Base-by-base conservation (phyloP, 352 stramenopile species). In the Phytophthora cactorum region DNA sequence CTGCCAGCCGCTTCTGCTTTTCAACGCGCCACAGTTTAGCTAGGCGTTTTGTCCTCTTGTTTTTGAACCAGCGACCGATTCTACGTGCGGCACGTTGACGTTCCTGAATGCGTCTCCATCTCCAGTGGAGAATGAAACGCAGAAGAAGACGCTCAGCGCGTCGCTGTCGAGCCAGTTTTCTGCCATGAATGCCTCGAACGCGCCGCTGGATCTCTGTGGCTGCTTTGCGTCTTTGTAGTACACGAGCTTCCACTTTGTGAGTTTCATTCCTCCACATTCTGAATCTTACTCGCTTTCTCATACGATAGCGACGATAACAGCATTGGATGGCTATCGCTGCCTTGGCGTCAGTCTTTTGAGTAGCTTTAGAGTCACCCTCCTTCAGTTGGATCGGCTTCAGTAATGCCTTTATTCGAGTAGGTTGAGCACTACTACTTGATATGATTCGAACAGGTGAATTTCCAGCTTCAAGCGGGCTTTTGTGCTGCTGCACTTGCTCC, bases 21-120 rank as follows among this genome's bases (percentile, higher is more conserved):
- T 85, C 70, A 25, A 75, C 14, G 2, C 51, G 52, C 81, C 81
- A 88, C 5, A 86, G 51, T 2, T 58, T 77, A 25, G 64, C 73
- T 0, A 82, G 44, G 5, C 51, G 72, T 49, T 79, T 68, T 4
- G 64, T 65, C 36, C 50, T 55, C 44, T 85, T 86, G 39, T 66
- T 62, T 17, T 72, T 71, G 5, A 85, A 41, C 81, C 81, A 88
- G 4, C 58, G 68, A 25, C 41, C 44, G 25, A 90, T 80, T n/a
- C 61, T 71, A 14, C 36, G 52, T 17, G 70, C 72, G 2, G 77
- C 79, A 2, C 57, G 44, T 8, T 70, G 53, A 10, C 68, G 61
- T 2, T 49, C 59, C 28, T 63, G 47, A 10, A 64, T 44, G 8
- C 63, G 59, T 43, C 51, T 59, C 77, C 77, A 84, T 55, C 81